phyloP scores from a whole-genome alignment of 495 filamentous ascomycete genomes.

The Trichocladium antarcticum region DNA sequence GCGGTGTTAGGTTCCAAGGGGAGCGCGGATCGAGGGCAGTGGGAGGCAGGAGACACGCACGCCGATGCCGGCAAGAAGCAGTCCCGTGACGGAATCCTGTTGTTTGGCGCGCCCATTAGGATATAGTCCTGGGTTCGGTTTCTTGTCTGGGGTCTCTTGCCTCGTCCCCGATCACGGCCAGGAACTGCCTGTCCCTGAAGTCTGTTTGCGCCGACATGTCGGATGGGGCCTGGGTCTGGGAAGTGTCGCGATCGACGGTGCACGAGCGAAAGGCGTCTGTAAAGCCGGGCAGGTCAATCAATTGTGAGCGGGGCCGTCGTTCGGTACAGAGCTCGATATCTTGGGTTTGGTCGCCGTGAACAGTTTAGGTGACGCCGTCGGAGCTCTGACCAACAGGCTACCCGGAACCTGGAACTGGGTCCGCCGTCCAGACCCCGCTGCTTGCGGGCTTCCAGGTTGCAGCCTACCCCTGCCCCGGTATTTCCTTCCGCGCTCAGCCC shows the following conservation, averaged over 20 bases:
- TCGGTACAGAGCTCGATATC: neutral
- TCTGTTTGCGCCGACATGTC: slow-evolving; percentile 46
- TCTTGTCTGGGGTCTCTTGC: slow-evolving; percentile 35
- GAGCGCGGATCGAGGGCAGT: neutral
- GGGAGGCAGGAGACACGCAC: slow-evolving; percentile 41
- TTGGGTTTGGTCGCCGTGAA: neutral
- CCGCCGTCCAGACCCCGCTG: slow-evolving; percentile 1
- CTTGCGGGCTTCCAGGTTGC: neutral
- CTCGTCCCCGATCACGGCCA: slow-evolving; percentile 97
- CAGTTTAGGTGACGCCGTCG: slow-evolving; percentile 7
- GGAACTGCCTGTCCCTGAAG: slow-evolving; percentile 86
- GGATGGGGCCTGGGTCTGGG: neutral
- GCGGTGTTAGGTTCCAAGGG: slow-evolving; percentile 1
- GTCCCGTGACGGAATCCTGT: slow-evolving; percentile 84
- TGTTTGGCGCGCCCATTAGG: slow-evolving; percentile 7
- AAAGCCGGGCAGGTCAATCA: neutral
- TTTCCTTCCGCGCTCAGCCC: neutral
- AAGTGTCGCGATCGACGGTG: neutral
- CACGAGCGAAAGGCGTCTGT: neutral
- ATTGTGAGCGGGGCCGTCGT: neutral
- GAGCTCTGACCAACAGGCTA: slow-evolving; percentile 16
- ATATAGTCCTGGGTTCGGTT: neutral
- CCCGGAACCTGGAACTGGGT: neutral
- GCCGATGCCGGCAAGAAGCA: slow-evolving; percentile 89
- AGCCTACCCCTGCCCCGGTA: slow-evolving; percentile 4